Base-by-base conservation (phyloP, 1,139 yeast species). In the Yamadazyma buinensis region DNA sequence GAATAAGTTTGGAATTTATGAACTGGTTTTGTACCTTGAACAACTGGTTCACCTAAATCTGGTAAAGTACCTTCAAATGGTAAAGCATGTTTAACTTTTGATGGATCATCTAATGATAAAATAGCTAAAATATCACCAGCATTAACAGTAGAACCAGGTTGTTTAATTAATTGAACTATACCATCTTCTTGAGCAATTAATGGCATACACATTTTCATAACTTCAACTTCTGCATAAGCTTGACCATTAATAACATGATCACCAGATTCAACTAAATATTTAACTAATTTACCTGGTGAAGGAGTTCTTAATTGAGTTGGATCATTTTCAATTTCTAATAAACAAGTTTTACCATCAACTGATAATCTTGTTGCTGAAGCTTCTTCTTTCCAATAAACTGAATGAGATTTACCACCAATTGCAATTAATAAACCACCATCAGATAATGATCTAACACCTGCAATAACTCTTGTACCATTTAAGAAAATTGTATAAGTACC, bases 301-400 rank as follows among this genome's bases (percentile, higher is more conserved):
- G 98, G 98, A 30, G 98, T 87, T 67, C 97, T 82, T 55, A 94
- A 74, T 67, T 94, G 98, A 32, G 99, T 92, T 47, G 99, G 99
- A 54, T 92, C 99, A 54, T 87, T 90, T 67, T 92, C 99, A 41
- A 76, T 84, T 64, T 92, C 98, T 46, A 92, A 75, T 47, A 87
- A 67, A 57, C 97, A 92, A 27, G 98, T 90, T 69, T 87, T 92
- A 40, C 95, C 80, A 58, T 92, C 97, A 28, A 92, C 96, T 15
- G 96, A 85, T 50, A 92, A 65, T 65, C 98, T 82, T n/a, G 97
- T 90, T 25, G 95, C 95, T 37, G 90, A 79, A 42, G 94, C 90
- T 67, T 92, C 98, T 57, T 92, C 97, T 62, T 92, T 90, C 96
- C 95, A 92, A 67, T 92, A 92, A 34, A 92, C 85, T 21, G 95